These are phyloP conservation scores for Pulveroboletus ravenelii DNA, from an alignment of 768 basidiomycete genomes.

Conservation along the genomic window DNA sequence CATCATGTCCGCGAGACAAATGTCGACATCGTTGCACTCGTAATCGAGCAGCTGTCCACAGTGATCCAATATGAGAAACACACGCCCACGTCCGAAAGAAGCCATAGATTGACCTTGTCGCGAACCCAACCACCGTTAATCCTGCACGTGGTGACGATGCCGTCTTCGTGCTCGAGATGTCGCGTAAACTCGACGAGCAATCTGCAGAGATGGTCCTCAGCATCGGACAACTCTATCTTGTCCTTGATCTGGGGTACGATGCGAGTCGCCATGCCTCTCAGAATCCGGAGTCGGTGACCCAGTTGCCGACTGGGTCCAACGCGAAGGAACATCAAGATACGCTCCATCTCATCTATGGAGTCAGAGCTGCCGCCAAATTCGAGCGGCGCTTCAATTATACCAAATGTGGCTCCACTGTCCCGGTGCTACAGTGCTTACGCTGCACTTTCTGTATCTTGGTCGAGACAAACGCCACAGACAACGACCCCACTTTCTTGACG, in stretches of 20 bases:
- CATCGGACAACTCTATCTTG: constrained; percentile 55
- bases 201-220: constrained; percentile 65
- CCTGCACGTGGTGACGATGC: constrained; percentile 64
- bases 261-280: constrained; percentile 30
- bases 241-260: constrained; percentile 29
- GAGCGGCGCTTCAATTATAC: constrained; percentile 24
- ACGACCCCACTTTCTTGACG: background rate
- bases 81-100: background rate
- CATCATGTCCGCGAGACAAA: constrained; percentile 86
- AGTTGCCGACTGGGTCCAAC: constrained; percentile 8
- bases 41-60: constrained; percentile 65
- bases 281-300: background rate
- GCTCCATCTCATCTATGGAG: background rate
- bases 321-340: constrained; percentile 1
- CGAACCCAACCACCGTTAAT: constrained; percentile 99
- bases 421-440: constrained; percentile 4
- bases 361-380: constrained; percentile 9
- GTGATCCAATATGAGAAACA: constrained; percentile 11
- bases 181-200: constrained; percentile 78
- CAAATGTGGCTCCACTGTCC: constrained; percentile 11
- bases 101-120: constrained; percentile 71
- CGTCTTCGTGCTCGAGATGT: constrained; percentile 48
- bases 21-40: constrained; percentile 88
- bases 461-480: constrained; percentile 11
- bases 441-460: background rate